Percentiles rank a stretch among this genome's conserved stretches.
These are phyloP conservation scores for Cicer bijugum DNA, from an alignment of 306 rosid genomes.

Conservation along the genomic window DNA sequence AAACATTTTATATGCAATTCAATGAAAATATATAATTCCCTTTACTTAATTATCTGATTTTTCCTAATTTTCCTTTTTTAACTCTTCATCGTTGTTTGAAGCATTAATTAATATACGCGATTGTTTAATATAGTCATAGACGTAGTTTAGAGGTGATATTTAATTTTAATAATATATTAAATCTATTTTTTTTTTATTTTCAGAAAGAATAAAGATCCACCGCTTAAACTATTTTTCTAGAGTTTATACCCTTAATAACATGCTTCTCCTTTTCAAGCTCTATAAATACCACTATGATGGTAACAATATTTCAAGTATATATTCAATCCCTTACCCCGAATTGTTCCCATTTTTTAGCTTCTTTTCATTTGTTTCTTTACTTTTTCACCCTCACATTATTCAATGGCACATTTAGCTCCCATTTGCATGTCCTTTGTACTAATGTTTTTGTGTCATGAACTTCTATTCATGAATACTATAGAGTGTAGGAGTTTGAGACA, in stretches of 20 bases:
- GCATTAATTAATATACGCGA: too few species aligned
- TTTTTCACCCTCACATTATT: slow-evolving; percentile 20
- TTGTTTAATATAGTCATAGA: too few species aligned
- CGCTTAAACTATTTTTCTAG: too few species aligned
- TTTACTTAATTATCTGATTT: too few species aligned
- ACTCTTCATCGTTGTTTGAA: too few species aligned
- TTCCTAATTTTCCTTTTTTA: too few species aligned
- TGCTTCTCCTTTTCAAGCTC: slow-evolving; percentile 33
- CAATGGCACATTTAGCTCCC: slow-evolving; percentile 57
- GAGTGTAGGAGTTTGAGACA: slow-evolving; percentile 62
- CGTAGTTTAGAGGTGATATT: too few species aligned
- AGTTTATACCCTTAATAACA: background rate
- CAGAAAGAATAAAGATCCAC: too few species aligned
- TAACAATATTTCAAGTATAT: slow-evolving; percentile 27
- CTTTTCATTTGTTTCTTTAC: background rate
- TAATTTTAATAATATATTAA: too few species aligned
- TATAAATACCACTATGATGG: slow-evolving; percentile 38
- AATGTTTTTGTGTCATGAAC: slow-evolving; percentile 55
- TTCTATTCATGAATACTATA: slow-evolving; percentile 21
- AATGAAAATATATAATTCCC: too few species aligned
- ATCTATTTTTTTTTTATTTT: too few species aligned
- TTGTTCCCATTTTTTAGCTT: background rate
- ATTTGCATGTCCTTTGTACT: slow-evolving; percentile 52
- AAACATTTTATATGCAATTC: too few species aligned
- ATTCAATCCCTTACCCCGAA: background rate